Evolutionary conservation across 1,284 basidiomycete species (phyloP).

Genomic region (Tetrapyrgos nigripes): DNA sequence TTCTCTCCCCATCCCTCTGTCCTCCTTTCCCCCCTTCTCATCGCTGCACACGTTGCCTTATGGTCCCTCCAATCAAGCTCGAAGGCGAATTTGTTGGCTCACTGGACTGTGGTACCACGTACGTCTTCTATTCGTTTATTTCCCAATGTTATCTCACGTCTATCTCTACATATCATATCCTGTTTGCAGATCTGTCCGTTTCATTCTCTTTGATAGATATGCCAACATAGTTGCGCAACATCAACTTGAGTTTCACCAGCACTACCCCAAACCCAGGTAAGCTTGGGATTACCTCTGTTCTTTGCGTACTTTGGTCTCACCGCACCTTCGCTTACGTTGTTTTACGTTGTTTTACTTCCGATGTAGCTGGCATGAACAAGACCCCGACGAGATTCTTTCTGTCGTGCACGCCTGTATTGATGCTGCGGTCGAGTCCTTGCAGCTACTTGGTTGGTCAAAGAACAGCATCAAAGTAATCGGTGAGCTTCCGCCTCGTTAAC

Average conservation of each 20-base stretch:
- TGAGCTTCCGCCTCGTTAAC: slow-evolving; percentile 41
- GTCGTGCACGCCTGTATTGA: slow-evolving; percentile 84
- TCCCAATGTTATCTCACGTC: background rate
- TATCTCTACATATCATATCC: slow-evolving; percentile 12
- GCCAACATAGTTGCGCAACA: slow-evolving; percentile 89
- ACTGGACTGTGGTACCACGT: slow-evolving; percentile 94
- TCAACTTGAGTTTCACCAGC: slow-evolving; percentile 92
- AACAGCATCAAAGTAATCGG: slow-evolving; percentile 92
- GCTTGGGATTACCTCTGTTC: slow-evolving; percentile 26
- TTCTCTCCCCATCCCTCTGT: background rate
- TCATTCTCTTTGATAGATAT: slow-evolving; percentile 91
- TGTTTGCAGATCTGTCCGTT: slow-evolving; percentile 81
- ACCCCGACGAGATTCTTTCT: slow-evolving; percentile 84
- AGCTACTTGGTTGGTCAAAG: slow-evolving; percentile 75
- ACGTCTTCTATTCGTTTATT: slow-evolving; percentile 33
- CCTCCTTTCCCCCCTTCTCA: background rate
- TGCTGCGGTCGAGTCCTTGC: slow-evolving; percentile 75
- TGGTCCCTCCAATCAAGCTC: slow-evolving; percentile 37
- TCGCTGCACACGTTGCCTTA: background rate
- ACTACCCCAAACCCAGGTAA: slow-evolving; percentile 87
- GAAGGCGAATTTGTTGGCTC: slow-evolving; percentile 86
- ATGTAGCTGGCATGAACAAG: slow-evolving; percentile 98
- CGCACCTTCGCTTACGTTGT: background rate
- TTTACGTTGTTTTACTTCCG: too few species aligned
- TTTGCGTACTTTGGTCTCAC: slow-evolving; percentile 2